phyloP scores from a whole-genome alignment of 805 yeast genomes.

The Wickerhamiella spandovensis region DNA sequence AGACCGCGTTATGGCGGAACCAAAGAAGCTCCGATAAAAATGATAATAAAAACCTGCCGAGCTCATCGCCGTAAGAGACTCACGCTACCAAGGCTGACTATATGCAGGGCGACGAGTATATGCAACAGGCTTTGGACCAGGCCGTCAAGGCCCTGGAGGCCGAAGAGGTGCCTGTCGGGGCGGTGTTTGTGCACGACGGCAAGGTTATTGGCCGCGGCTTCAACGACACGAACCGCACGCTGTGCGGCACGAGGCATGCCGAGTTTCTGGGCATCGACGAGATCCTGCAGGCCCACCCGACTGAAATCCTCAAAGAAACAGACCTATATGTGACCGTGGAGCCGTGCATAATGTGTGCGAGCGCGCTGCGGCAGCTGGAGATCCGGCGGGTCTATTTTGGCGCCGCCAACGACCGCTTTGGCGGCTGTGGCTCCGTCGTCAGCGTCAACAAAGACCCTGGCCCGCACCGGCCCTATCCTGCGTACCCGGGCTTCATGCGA shows the following conservation, averaged over 20 bases:
- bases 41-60: no score
- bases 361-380: slow-evolving; percentile 71
- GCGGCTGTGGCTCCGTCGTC: slow-evolving; percentile 87
- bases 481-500: slow-evolving; percentile 66
- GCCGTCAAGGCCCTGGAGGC: slow-evolving; percentile 51
- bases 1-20: no score
- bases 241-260: slow-evolving; percentile 86
- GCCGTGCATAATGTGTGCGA: slow-evolving; percentile 97
- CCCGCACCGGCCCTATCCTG: slow-evolving; percentile 31
- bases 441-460: slow-evolving; percentile 37
- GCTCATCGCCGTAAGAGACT: no score
- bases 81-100: no score
- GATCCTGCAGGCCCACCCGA: slow-evolving; percentile 29
- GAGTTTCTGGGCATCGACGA: slow-evolving; percentile 70
- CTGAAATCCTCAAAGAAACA: slow-evolving; percentile 34
- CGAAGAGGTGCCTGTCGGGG: slow-evolving; percentile 80
- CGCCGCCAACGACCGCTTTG: slow-evolving; percentile 89
- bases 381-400: slow-evolving; percentile 71
- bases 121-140: slow-evolving; percentile 27
- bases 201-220: slow-evolving; percentile 59
- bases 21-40: no score
- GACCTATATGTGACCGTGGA: slow-evolving; percentile 88
- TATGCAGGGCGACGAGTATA: slow-evolving; percentile 12
- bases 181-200: slow-evolving; percentile 46
- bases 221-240: slow-evolving; percentile 73